Conservation (phyloP, 306 rosid species). For the Glycine tomentella region DNA sequence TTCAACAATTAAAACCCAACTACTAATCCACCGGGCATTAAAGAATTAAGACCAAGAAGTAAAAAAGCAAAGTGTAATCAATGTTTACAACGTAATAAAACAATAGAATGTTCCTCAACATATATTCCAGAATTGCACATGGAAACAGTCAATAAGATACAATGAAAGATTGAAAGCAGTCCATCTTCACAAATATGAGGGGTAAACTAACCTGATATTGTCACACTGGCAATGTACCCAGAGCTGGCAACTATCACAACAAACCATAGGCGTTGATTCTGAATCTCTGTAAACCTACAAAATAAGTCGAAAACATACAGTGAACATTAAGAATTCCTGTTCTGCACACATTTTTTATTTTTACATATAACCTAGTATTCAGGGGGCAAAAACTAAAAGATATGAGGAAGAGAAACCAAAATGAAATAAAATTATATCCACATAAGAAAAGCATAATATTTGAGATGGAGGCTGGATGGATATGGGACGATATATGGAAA, state of each 20-base stretch:
- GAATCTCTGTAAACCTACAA: conserved; percentile 98
- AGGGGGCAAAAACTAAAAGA: conserved; percentile 9
- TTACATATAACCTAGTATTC: background rate
- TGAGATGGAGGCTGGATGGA: conserved; percentile 20
- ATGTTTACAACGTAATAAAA: conserved; percentile 19
- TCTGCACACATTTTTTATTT: conserved; percentile 18
- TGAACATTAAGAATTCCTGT: conserved; percentile 38
- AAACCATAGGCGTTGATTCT: conserved; percentile 99
- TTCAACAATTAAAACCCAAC: conserved; percentile 18
- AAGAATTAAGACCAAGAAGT: conserved; percentile 22
- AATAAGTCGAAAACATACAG: conserved; percentile 37
- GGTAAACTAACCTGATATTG: conserved; percentile 76
- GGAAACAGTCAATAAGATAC: conserved; percentile 16
- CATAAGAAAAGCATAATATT: background rate
- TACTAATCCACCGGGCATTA: conserved; percentile 2
- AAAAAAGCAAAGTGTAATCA: background rate
- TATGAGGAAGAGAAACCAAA: conserved; percentile 12
- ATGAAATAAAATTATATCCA: conserved; percentile 11
- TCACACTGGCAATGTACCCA: conserved; percentile 99
- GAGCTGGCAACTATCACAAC: conserved; percentile 97
- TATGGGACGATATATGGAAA: conserved; percentile 15
- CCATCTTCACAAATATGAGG: conserved; percentile 20
- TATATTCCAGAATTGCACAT: conserved; percentile 28
- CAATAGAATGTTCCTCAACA: conserved; percentile 19
- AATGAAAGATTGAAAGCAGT: conserved; percentile 15